phyloP scores from a whole-genome alignment of 2,329 filamentous ascomycete species.

The Epichloe uncinata region DNA sequence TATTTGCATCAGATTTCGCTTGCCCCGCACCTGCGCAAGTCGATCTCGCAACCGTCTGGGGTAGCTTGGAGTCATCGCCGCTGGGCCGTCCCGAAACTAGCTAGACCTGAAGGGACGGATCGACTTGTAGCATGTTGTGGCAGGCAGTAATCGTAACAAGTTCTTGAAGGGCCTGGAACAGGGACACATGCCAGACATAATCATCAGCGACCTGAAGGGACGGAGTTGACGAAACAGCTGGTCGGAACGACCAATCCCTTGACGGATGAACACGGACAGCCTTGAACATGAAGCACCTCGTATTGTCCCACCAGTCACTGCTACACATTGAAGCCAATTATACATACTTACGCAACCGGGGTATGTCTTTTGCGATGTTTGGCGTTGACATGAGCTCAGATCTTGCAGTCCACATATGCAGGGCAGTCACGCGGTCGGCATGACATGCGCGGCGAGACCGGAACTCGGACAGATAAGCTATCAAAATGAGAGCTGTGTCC shows the following conservation, averaged over 20 bases:
- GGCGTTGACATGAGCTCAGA: constrained; percentile 2
- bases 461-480: not conserved
- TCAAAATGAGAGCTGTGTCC: not conserved
- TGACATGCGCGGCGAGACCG: not conserved
- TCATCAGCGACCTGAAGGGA: not conserved
- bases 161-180: not conserved
- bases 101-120: not conserved
- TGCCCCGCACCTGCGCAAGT: not conserved
- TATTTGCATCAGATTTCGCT: not conserved
- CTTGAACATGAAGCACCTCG: no score
- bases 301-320: not conserved
- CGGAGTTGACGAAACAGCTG: no score
- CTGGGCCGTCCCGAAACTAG: constrained; percentile 1
- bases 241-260: no score
- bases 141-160: not conserved
- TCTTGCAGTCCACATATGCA: not conserved
- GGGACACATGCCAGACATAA: not conserved
- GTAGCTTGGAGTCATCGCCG: not conserved
- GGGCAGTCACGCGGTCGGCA: not conserved
- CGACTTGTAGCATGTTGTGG: not conserved
- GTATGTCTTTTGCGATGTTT: not conserved
- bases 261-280: no score
- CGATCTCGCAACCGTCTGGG: not conserved
- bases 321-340: not conserved
- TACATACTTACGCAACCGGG: not conserved